Base-by-base conservation (phyloP, 1,139 yeast genomes). In the Barnettozyma hawaiiensis region DNA sequence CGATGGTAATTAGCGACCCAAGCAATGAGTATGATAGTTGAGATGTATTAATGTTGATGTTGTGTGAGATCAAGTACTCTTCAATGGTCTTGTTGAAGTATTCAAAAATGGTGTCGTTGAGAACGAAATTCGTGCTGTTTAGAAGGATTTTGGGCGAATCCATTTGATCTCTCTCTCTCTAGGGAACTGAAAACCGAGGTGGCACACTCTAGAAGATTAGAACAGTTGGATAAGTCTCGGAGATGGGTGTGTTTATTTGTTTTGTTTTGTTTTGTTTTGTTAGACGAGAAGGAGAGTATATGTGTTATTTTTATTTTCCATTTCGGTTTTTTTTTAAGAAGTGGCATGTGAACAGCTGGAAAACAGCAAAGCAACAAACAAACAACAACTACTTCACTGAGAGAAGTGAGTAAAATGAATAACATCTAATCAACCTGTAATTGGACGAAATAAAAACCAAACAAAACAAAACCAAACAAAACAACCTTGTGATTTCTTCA, bases 21-120 rank as follows among this genome's bases (percentile, higher is more conserved):
- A 59, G 40, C 11, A 60, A 43, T 3, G 65, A 57, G 31, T 59
- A 52, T 5, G 64, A 57, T 4, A 60, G 38, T 14, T 47, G 54
- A 14, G 52, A 54, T 18, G 54, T 52, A 37, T 42, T 38, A 18
- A 52, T 32, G 31, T 35, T 36, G 29, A 40, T 35, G 31, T 42
- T 32, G 10, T 41, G 45, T 4, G 46, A 42, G 10, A 36, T 28
- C 10, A 47, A 31, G 19, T 47, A 45, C 9, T 49, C 52, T 15
- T 50, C 49, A 3, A 48, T 20, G 6, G 52, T 48, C 11, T 44
- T 39, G 41, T 50, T 44, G 40, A 54, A 37, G 34, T 43, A 48
- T 31, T 54, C 59, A 14, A 39, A 33, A 8, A 54, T 31, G 4
- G 58, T 54, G 23, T 48, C 55, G 38, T 54, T 53, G 16, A 52